phyloP scores from a whole-genome alignment of 2,329 filamentous ascomycete genomes.

The Arthrobotrys conoides region DNA sequence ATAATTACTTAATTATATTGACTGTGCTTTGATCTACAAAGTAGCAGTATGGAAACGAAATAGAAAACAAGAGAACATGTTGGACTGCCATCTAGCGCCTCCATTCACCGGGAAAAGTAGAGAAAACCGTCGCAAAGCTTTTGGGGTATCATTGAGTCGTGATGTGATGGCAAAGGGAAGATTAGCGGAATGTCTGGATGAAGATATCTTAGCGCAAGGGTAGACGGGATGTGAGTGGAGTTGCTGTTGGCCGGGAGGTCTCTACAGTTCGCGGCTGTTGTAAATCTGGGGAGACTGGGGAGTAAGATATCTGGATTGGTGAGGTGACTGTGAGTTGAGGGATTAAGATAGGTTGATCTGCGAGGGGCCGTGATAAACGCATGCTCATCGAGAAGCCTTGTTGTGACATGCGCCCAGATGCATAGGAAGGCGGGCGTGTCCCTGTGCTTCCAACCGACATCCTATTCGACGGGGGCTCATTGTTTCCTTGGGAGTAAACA shows the following conservation, averaged over 20 bases:
- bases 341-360: conserved; percentile 19
- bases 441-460: conserved; percentile 45
- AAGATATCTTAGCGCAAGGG: conserved; percentile 30
- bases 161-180: conserved; percentile 10
- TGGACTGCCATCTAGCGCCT: background rate
- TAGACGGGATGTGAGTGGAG: conserved; percentile 37
- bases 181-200: background rate
- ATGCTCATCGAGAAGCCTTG: background rate
- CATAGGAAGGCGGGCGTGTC: conserved; percentile 63
- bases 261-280: background rate
- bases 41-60: conserved; percentile 4
- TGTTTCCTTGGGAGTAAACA: conserved; percentile 30
- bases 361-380: conserved; percentile 8
- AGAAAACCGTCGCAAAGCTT: conserved; percentile 25
- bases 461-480: conserved; percentile 25
- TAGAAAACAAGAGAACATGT: background rate
- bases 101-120: background rate
- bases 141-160: conserved; percentile 50
- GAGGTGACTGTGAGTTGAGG: conserved; percentile 11
- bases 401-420: conserved; percentile 60
- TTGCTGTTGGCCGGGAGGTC: background rate
- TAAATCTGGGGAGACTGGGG: background rate
- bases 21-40: conserved; percentile 18
- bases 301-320: background rate
- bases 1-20: background rate